Evolutionary conservation across 2,329 filamentous ascomycete species (phyloP), one percentile per base, ranked within the genome.

Genomic region (Colletotrichum truncatum): DNA sequence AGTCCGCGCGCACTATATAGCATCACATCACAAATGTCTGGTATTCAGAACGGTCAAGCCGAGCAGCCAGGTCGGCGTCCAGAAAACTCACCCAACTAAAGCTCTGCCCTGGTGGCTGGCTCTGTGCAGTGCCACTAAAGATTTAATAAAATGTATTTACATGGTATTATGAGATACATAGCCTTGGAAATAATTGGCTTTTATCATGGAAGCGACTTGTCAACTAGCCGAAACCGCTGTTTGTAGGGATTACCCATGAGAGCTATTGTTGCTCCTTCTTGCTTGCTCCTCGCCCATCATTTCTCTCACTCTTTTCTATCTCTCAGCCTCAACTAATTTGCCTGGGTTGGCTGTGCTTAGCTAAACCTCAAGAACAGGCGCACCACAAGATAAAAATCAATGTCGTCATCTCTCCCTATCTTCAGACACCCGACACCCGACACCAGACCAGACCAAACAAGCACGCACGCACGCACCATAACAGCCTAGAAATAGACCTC

Each of bases 341-440:
- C n/a, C n/a, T n/a, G n/a, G 12, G n/a, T 7, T n/a, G 8, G 38
- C 12, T 23, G n/a, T 7, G 32, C 43, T 34, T 41, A 49, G 26
- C 21, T 48, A 34, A 57, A 45, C 18, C 18, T 25, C 14, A 45
- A 21, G 8, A 39, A 14, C 36, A 11, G 18, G 16, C 9, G 26
- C 7, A 43, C 16, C 7, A 16, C 46, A 2, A 36, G 26, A 30
- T n/a, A 39, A 64, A 46, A 45, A 54, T 64, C 48, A 18, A 64
- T 64, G 52, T 61, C 62, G 62, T 64, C 62, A 64, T 64, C 39
- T 23, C 48, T 36, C 12, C n/a, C 32, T 46, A 26, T 23, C 55
- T 59, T 38, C 48, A 43, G 23, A 32, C 21, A 26, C 26, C 32
- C 30, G 6, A 43, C 21, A 11, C 16, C 46, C n/a, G n/a, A 21